phyloP scores from a whole-genome alignment of 2,329 filamentous ascomycete genomes.

The Onygena corvina region DNA sequence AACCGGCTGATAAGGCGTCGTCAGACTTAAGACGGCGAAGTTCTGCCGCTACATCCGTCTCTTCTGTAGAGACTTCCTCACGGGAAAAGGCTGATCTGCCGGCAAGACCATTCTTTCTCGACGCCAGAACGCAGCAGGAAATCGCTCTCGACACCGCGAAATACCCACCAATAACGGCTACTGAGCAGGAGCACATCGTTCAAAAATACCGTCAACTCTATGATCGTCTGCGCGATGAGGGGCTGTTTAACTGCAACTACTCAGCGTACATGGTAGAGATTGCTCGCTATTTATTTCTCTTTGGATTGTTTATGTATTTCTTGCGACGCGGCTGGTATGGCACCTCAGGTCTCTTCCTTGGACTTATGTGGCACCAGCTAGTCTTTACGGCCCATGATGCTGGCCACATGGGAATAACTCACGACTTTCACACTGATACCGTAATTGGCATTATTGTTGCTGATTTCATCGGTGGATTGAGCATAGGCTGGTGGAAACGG shows the following conservation, averaged over 20 bases:
- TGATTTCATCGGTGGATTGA: slow-evolving; percentile 78
- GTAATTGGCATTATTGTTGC: slow-evolving; percentile 82
- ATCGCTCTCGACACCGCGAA: slow-evolving; percentile 63
- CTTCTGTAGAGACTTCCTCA: slow-evolving; percentile 19
- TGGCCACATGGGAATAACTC: slow-evolving; percentile 94
- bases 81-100: slow-evolving; percentile 12
- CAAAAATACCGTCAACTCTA: slow-evolving; percentile 71
- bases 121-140: slow-evolving; percentile 60
- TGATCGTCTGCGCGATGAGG: slow-evolving; percentile 57
- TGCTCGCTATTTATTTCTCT: slow-evolving; percentile 58
- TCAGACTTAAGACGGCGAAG: slow-evolving; percentile 26
- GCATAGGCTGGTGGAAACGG: slow-evolving; percentile 91
- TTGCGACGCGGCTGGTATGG: slow-evolving; percentile 55
- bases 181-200: slow-evolving; percentile 63
- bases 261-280: slow-evolving; percentile 63
- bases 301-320: slow-evolving; percentile 48
- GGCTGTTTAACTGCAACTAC: slow-evolving; percentile 77
- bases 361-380: slow-evolving; percentile 84
- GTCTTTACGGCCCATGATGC: slow-evolving; percentile 92
- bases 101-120: slow-evolving; percentile 50
- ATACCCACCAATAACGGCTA: slow-evolving; percentile 65
- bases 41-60: slow-evolving; percentile 22
- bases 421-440: slow-evolving; percentile 71
- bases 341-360: slow-evolving; percentile 61
- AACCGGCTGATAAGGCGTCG: slow-evolving; percentile 36